These are phyloP conservation scores for Gossypium lobatum DNA, from an alignment of 441 rosid genomes.

Conservation along the genomic window DNA sequence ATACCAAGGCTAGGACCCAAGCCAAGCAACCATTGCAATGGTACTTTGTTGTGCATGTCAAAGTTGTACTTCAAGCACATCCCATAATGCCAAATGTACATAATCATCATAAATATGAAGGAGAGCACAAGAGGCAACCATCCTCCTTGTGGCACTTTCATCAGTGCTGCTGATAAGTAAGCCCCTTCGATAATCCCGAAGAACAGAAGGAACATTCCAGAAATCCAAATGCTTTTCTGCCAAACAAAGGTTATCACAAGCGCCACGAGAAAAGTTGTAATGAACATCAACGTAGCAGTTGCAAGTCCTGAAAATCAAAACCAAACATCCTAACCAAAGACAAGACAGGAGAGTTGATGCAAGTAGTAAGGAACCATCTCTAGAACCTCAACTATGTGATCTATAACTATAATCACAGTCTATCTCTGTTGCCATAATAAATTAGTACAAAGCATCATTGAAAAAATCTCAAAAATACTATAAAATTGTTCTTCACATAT, in stretches of 20 bases:
- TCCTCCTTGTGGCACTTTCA: slow-evolving; percentile 78
- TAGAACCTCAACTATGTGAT: background rate
- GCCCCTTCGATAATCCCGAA: slow-evolving; percentile 73
- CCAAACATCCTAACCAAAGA: slow-evolving; percentile 16
- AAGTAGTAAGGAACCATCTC: background rate
- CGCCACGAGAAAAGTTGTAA: slow-evolving; percentile 84
- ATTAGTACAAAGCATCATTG: too few relatives aligned
- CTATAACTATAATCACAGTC: background rate
- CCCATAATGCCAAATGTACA: slow-evolving; percentile 93
- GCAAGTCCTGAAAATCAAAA: slow-evolving; percentile 64
- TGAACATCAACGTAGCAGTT: slow-evolving; percentile 66
- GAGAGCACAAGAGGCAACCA: slow-evolving; percentile 86
- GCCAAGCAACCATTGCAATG: slow-evolving; percentile 78
- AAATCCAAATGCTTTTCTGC: slow-evolving; percentile 54
- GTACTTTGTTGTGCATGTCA: slow-evolving; percentile 90
- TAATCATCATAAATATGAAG: slow-evolving; percentile 50
- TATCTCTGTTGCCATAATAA: too few relatives aligned
- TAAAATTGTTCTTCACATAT: slow-evolving; percentile 2
- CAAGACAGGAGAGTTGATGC: slow-evolving; percentile 9
- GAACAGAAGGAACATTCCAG: slow-evolving; percentile 50
- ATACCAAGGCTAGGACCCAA: slow-evolving; percentile 94
- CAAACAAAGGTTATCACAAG: slow-evolving; percentile 78
- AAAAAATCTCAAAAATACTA: background rate
- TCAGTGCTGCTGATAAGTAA: slow-evolving; percentile 73
- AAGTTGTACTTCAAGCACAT: slow-evolving; percentile 76